Conservation (phyloP, 2,329 filamentous ascomycete species). For the Alternaria solani region DNA sequence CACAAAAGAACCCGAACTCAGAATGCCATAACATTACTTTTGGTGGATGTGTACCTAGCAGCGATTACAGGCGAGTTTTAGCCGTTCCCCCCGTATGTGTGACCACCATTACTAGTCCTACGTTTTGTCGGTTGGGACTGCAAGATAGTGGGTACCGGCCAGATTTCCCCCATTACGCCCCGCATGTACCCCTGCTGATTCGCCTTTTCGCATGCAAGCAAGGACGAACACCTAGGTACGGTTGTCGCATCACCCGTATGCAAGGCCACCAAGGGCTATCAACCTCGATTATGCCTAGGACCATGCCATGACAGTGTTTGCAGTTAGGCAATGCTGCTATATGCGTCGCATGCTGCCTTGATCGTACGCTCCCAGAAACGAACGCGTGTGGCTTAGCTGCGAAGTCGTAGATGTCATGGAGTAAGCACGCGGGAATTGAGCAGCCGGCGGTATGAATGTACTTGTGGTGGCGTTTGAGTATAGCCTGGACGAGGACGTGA, state of each 20-base stretch:
- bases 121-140: neutral
- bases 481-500: neutral
- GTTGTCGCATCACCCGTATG: neutral
- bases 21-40: neutral
- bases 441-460: neutral
- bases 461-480: neutral
- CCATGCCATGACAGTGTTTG: too few relatives aligned
- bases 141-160: neutral
- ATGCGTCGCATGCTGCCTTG: neutral
- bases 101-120: neutral
- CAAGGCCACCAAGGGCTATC: neutral
- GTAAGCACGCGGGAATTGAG: neutral
- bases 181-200: neutral
- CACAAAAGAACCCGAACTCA: neutral
- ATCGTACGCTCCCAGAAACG: neutral
- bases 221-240: neutral
- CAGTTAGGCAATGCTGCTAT: neutral
- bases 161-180: neutral
- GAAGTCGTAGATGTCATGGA: conserved; percentile 15
- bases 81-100: neutral
- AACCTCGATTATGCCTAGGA: neutral
- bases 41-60: neutral
- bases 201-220: neutral
- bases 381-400: conserved; percentile 4
- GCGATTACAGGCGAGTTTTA: neutral